Base-by-base conservation (phyloP, 78 protist species). In the Polysphondylium violaceum region DNA sequence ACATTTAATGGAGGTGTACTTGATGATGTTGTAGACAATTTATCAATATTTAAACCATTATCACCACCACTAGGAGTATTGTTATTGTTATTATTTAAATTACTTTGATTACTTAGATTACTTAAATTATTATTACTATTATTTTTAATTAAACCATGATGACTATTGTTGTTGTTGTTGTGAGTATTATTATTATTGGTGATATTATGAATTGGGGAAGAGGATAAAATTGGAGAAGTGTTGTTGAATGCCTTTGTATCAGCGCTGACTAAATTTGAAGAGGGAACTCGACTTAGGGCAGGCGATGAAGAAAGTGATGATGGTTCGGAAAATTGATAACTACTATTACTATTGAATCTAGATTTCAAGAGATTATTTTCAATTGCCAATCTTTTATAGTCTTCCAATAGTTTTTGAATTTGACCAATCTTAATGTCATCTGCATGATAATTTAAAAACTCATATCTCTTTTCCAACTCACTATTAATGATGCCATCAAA, bases 351-450 rank as follows among this genome's bases (percentile, higher is more conserved):
- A 31, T 72, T 72, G 27, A 83, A 31, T 74, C 69, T 83, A 55
- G 79, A 83, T 83, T 74, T 50, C 29, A 83, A 56, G 19, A 83
- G 14, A 69, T 69, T 67, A 58, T 83, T 83, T 51, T 83, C 91
- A 51, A 83, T 69, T 17, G 35, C 79, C 72, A 83, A 59, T 69
- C 50, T 35, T 50, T 83, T 83, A 58, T 83, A 83, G 33, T 83
- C 91, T 25, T 83, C 91, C 31, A 83, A 58, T 14, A 83, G 35
- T 44, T 69, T 83, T 23, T 25, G 25, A 53, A 83, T 47, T 59
- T 83, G 91, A 40, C 91, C 91, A 63, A 83, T 55, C 50, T 83
- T 83, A n/a, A 83, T 40, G 59, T 83, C 91, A 55, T 83, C 91
- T 17, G 68, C 50, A 25, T 83, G 43, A 59, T 29, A 83, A 59